phyloP scores from a whole-genome alignment of 352 stramenopile genomes.

The Globisporangium alternatum region DNA sequence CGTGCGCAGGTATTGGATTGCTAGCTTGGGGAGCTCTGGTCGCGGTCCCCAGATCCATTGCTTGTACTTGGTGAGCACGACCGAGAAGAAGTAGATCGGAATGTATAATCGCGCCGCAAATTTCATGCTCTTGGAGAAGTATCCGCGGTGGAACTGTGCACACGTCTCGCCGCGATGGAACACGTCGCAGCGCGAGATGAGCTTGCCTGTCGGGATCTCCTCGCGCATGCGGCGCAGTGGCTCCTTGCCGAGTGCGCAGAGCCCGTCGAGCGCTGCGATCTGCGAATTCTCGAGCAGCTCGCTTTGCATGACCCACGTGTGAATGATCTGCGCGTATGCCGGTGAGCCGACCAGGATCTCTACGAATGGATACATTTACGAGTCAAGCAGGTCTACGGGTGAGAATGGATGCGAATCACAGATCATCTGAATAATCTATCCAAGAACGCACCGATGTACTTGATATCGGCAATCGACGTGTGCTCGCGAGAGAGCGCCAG shows the following conservation, averaged over 20 bases:
- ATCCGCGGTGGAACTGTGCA: conserved; percentile 38
- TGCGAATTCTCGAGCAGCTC: conserved; percentile 47
- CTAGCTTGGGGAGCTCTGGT: conserved; percentile 30
- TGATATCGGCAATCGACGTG: conserved; percentile 30
- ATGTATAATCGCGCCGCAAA: conserved; percentile 50
- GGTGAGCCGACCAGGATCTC: conserved; percentile 40
- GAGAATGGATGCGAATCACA: not conserved
- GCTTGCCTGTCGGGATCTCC: conserved; percentile 38
- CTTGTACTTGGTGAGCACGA: conserved; percentile 54
- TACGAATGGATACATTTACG: conserved; percentile 12
- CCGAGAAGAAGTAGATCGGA: conserved; percentile 62
- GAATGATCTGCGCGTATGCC: conserved; percentile 44
- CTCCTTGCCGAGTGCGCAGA: conserved; percentile 32
- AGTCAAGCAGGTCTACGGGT: not conserved
- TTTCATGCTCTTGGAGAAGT: conserved; percentile 37
- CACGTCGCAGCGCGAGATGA: conserved; percentile 53
- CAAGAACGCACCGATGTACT: conserved; percentile 42
- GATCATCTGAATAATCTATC: not conserved
- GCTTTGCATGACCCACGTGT: conserved; percentile 61
- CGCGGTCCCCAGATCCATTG: conserved; percentile 57
- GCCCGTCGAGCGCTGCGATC: conserved; percentile 45
- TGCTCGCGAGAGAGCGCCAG: conserved; percentile 34
- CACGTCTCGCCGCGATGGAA: conserved; percentile 51
- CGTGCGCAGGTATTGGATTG: conserved; percentile 52
- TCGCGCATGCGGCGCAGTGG: conserved; percentile 51